Percentiles rank a stretch among this genome's conserved stretches.
Conservation (phyloP, 768 basidiomycete species). For the Mycena venus region DNA sequence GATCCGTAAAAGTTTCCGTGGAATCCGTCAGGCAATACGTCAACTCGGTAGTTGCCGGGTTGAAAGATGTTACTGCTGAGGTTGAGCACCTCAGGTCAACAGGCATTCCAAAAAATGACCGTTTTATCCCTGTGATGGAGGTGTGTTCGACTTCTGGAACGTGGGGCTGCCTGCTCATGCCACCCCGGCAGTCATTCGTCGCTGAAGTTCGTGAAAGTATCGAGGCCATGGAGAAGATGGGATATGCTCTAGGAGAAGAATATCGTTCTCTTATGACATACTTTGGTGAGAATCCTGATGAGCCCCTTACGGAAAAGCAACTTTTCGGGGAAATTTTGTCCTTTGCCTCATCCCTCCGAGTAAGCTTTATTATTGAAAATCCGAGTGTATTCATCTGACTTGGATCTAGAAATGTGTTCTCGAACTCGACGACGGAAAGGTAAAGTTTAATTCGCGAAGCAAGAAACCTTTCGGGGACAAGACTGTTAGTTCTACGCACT, state of each 20-base stretch:
- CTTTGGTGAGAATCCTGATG: constrained; percentile 83
- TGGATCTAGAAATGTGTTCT: constrained; percentile 74
- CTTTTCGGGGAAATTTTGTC: constrained; percentile 84
- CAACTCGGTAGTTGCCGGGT: constrained; percentile 67
- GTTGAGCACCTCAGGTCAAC: constrained; percentile 56
- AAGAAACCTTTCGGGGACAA: constrained; percentile 35
- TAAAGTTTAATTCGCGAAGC: constrained; percentile 45
- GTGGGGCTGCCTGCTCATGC: not conserved
- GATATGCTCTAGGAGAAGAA: constrained; percentile 67
- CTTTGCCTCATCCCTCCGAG: constrained; percentile 82
- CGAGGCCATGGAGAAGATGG: constrained; percentile 76
- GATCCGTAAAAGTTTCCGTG: constrained; percentile 70
- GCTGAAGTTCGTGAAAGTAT: constrained; percentile 64
- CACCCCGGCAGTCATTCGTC: constrained; percentile 61
- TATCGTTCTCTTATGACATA: constrained; percentile 72
- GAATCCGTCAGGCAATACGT: constrained; percentile 73
- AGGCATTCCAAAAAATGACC: constrained; percentile 60
- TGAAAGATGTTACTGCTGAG: constrained; percentile 70
- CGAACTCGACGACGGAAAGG: constrained; percentile 70
- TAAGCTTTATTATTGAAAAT: constrained; percentile 40
- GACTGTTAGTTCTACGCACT: constrained; percentile 36
- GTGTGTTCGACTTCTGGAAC: constrained; percentile 7
- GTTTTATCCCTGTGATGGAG: constrained; percentile 81
- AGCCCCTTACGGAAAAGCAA: constrained; percentile 76
- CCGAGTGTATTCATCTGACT: not conserved